Base-by-base conservation (phyloP, 805 yeast species). In the Hanseniaspora clermontiae region DNA sequence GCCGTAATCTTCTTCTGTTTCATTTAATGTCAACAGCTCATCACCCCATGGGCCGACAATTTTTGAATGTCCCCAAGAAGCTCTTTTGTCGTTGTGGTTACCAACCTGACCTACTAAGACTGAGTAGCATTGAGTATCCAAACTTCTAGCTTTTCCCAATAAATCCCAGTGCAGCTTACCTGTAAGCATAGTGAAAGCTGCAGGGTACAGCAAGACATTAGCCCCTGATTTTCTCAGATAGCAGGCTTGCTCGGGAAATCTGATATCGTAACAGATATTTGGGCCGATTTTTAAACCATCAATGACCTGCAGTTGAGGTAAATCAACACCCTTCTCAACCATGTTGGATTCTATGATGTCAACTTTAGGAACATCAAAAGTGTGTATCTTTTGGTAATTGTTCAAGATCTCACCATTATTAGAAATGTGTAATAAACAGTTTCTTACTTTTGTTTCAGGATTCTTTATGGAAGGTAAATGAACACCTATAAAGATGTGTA, bases 31-130 rank as follows among this genome's bases (percentile, higher is more conserved):
- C 1, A 87, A 83, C 4, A 91, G 59, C 1, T 88, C 74, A 0
- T 79, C 74, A 0, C 97, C 98, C 88, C 95, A 87, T 0, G 98
- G 97, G 61, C 86, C 91, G n/a, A 91, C 77, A 5, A 89, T 81
- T 60, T 89, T 72, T 0, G 95, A 77, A 63, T 88, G 91, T 0
- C 98, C 98, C 70, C 82, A 91, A 59, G 95, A 85, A 57, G 79
- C 76, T 57, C 97, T 72, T 57, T 73, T 61, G 2, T 49, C 57
- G 58, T 82, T 80, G 66, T 89, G 96, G 43, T 70, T 68, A 1
- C 97, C 97, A 57, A 81, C 79, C 65, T 88, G 96, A 0, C 93
- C 95, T 1, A 97, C 90, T 84, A 89, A 79, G 4, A 91, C 72
- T 6, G 90, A 95, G 66, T 77, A 93, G 59, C 84, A 74, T 68